Evolutionary conservation across 176 grass and related monocot species (phyloP).

Genomic region (sorghum (Sorghum bicolor)): DNA sequence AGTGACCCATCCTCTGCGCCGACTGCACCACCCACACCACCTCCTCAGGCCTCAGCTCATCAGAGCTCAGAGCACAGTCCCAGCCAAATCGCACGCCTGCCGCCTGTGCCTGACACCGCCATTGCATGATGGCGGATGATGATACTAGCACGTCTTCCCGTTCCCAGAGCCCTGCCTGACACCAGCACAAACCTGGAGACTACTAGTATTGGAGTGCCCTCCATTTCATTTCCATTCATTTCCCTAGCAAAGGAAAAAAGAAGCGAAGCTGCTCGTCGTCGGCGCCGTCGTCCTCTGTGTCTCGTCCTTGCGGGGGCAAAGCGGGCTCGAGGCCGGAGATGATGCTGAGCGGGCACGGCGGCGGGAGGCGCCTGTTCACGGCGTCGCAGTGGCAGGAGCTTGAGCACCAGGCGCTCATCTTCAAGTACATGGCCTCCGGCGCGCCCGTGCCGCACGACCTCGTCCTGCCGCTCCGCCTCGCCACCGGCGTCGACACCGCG

Average conservation of each 20-base stretch:
- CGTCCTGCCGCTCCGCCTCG: constrained; percentile 59
- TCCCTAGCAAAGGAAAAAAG: not conserved
- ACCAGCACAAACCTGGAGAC: constrained; percentile 16
- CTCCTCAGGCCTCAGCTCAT: too few relatives aligned
- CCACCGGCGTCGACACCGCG: constrained; percentile 43
- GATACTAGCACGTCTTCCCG: not conserved
- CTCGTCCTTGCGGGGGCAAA: too few relatives aligned
- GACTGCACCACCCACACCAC: not conserved
- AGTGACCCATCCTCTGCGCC: constrained; percentile 83
- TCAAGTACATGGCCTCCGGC: constrained; percentile 88
- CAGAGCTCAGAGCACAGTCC: too few relatives aligned
- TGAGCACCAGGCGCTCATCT: constrained; percentile 93
- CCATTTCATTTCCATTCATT: not conserved
- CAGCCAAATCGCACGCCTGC: not conserved
- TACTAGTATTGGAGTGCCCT: not conserved
- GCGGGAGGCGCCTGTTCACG: constrained; percentile 60
- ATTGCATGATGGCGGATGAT: constrained; percentile 13
- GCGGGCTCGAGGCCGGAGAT: not conserved
- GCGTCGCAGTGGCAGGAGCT: constrained; percentile 93
- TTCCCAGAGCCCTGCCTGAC: not conserved
- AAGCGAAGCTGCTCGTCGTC: not conserved
- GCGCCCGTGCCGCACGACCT: constrained; percentile 79
- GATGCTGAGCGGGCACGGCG: constrained; percentile 58
- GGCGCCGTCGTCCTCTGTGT: too few relatives aligned
- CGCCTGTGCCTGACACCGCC: constrained; percentile 8